These are phyloP conservation scores for Chaetomium strumarium DNA, from an alignment of 2,329 filamentous ascomycete genomes.

Conservation along the genomic window DNA sequence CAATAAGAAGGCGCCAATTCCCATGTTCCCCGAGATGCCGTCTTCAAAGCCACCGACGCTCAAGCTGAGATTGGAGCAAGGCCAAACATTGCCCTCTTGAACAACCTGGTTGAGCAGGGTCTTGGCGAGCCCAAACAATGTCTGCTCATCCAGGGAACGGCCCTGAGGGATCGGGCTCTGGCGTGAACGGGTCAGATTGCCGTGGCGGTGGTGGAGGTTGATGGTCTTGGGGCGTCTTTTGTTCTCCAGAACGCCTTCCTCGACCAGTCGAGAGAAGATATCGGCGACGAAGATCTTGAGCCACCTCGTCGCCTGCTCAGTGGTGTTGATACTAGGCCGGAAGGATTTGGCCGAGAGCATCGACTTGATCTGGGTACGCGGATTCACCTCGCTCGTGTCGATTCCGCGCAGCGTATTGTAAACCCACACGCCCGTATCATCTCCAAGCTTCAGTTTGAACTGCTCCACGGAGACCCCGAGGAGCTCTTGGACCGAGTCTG, in stretches of 20 bases:
- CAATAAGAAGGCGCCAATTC: conserved; percentile 80
- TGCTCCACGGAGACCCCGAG: conserved; percentile 67
- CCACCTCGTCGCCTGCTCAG: conserved; percentile 78
- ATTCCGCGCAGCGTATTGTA: conserved; percentile 79
- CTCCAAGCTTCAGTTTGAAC: conserved; percentile 70
- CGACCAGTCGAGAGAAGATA: conserved; percentile 81
- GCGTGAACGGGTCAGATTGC: conserved; percentile 66
- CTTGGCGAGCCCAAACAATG: conserved; percentile 70
- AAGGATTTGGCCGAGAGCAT: conserved; percentile 98
- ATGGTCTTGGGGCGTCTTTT: conserved; percentile 81
- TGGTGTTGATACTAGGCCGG: conserved; percentile 69
- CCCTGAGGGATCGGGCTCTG: conserved; percentile 72
- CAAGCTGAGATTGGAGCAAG: conserved; percentile 82
- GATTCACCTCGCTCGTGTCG: conserved; percentile 82
- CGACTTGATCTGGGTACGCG: conserved; percentile 88
- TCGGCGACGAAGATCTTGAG: conserved; percentile 86
- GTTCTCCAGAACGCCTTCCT: conserved; percentile 85
- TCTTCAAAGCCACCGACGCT: conserved; percentile 93
- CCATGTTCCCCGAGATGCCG: conserved; percentile 73
- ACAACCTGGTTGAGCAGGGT: conserved; percentile 71
- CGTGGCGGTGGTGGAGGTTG: conserved; percentile 75
- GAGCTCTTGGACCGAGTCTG: conserved; percentile 72
- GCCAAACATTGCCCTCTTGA: conserved; percentile 75
- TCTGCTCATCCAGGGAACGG: conserved; percentile 63
- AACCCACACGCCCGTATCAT: conserved; percentile 81